Evolutionary conservation across 768 basidiomycete species (phyloP).

Genomic region (Pisolithus tinctorius): DNA sequence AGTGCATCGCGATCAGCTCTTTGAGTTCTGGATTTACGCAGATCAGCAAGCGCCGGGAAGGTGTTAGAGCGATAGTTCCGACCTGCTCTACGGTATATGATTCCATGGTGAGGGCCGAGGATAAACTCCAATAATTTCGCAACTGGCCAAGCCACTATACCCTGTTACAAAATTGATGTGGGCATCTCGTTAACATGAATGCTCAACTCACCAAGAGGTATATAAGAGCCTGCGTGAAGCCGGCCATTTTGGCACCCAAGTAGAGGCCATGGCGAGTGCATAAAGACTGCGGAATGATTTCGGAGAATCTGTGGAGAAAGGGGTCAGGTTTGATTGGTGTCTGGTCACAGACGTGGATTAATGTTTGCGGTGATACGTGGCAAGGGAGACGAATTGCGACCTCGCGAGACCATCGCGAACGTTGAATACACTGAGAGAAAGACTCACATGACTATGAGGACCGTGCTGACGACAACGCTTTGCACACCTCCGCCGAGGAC

Average conservation of each 20-base stretch:
- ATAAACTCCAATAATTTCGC: constrained; percentile 74
- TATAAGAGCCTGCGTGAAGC: constrained; percentile 59
- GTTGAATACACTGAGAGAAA: not conserved
- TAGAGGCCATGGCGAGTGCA: constrained; percentile 88
- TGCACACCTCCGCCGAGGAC: constrained; percentile 73
- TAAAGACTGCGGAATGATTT: constrained; percentile 90
- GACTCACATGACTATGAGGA: constrained; percentile 82
- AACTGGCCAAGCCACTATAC: constrained; percentile 76
- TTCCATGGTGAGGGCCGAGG: constrained; percentile 81
- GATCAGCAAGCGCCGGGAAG: not conserved
- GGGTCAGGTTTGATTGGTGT: constrained; percentile 1
- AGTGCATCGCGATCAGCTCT: constrained; percentile 87
- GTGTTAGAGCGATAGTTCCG: not conserved
- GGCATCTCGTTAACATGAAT: not conserved
- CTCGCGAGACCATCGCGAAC: not conserved
- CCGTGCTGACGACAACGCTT: constrained; percentile 77
- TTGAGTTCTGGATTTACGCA: constrained; percentile 53
- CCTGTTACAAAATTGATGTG: constrained; percentile 32
- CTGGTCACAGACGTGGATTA: not conserved
- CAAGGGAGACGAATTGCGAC: not conserved
- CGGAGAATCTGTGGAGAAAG: constrained; percentile 56
- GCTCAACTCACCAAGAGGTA: constrained; percentile 50
- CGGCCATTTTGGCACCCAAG: constrained; percentile 82
- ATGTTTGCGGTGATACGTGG: not conserved
- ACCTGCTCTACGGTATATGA: constrained; percentile 79